These are phyloP conservation scores for Aaosphaeria arxii DNA, from an alignment of 2,329 filamentous ascomycete species.

Conservation along the genomic window DNA sequence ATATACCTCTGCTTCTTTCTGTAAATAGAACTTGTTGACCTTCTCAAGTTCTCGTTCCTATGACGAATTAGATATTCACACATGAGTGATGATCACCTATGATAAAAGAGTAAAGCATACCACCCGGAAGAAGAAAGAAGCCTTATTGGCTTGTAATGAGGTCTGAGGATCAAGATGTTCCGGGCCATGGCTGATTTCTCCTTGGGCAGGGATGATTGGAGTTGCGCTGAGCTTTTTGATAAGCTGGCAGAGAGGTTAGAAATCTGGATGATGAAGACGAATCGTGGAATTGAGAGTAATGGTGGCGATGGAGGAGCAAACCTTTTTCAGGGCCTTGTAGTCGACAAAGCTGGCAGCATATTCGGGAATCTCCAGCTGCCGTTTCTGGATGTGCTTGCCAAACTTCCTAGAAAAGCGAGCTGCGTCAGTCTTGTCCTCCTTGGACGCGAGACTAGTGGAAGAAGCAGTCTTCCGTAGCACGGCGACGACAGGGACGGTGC, in stretches of 20 bases:
- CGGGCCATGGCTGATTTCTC: conserved; percentile 50
- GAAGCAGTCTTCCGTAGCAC: conserved; percentile 32
- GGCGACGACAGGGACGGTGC: conserved; percentile 19
- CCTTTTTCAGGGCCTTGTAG: conserved; percentile 99
- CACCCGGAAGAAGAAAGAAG: conserved; percentile 97
- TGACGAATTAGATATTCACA: not conserved
- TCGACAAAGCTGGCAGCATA: conserved; percentile 99
- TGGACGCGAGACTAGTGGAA: conserved; percentile 33
- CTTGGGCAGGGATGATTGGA: conserved; percentile 75
- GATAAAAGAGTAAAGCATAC: conserved; percentile 47
- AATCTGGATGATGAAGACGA: not conserved
- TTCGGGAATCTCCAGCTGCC: conserved; percentile 97
- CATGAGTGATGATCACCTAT: too few species aligned
- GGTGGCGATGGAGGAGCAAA: conserved; percentile 37
- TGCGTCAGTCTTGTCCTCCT: conserved; percentile 37
- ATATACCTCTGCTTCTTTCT: conserved; percentile 93
- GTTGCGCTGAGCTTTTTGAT: conserved; percentile 98
- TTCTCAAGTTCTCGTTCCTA: conserved; percentile 97
- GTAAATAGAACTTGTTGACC: conserved; percentile 95
- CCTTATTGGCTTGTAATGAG: conserved; percentile 92
- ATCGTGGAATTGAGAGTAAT: too few species aligned
- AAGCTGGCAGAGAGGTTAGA: conserved; percentile 58
- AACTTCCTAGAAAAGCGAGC: conserved; percentile 75
- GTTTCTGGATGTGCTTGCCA: conserved; percentile 98
- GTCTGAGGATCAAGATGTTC: conserved; percentile 71